Percentiles rank a stretch among this genome's conserved stretches.
Conservation (phyloP, 2,329 filamentous ascomycete genomes). For the Nothomitra cinnamomea region DNA sequence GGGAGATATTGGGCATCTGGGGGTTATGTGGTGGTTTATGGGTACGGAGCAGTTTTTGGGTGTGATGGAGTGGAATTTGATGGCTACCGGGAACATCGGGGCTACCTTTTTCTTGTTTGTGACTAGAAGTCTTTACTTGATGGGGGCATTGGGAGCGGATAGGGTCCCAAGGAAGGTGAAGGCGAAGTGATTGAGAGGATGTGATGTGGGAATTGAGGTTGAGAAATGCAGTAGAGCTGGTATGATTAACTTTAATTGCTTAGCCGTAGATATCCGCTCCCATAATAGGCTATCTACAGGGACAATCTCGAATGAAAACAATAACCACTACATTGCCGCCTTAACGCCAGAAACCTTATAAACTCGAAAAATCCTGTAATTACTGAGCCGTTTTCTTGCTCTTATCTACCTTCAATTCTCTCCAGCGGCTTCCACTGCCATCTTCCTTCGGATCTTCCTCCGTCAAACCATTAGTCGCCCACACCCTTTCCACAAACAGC, state of each 20-base stretch:
- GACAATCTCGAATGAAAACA: not conserved
- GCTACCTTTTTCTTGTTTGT: conserved; percentile 44
- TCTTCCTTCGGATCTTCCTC: conserved; percentile 20
- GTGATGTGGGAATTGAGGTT: not conserved
- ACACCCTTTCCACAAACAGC: conserved; percentile 68
- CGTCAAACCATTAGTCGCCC: conserved; percentile 60
- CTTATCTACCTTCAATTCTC: not conserved
- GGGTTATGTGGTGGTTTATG: conserved; percentile 40
- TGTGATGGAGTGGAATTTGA: conserved; percentile 44
- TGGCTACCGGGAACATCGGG: conserved; percentile 59
- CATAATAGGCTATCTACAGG: not conserved
- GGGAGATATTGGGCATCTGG: conserved; percentile 52
- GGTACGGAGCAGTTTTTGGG: conserved; percentile 37
- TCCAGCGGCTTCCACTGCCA: not conserved
- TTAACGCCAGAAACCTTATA: not conserved
- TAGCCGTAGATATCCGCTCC: too few species aligned
- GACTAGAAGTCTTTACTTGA: conserved; percentile 38
- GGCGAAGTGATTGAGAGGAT: not conserved
- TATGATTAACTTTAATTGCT: not conserved
- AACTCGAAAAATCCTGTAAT: not conserved
- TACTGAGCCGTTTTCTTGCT: not conserved
- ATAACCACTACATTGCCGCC: not conserved
- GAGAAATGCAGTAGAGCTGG: not conserved
- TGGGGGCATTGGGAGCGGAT: conserved; percentile 39
- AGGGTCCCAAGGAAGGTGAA: conserved; percentile 12